Base-by-base conservation (phyloP, 2,329 filamentous ascomycete species). In the Aspergillus carbonarius region DNA sequence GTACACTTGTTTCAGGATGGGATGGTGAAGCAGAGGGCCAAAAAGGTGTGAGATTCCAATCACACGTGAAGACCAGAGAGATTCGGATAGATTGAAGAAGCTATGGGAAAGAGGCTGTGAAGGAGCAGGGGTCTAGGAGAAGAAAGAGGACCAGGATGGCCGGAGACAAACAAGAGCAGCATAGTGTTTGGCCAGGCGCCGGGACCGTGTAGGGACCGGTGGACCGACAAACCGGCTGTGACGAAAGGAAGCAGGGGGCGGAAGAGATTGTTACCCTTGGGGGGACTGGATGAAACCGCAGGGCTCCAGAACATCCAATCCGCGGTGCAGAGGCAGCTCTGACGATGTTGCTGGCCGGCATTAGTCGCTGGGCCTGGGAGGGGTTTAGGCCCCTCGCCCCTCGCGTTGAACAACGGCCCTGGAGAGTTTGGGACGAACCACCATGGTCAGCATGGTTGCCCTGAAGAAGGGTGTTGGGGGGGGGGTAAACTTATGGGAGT, bases 1-100 rank as follows among this genome's bases (percentile, higher is more conserved):
- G 39, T 40, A 17, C 47, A 55, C 18, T 34, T 49, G 64, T 66
- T 68, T 67, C 66, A 68, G 60, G 55, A 60, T 58, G 32, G 54
- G 40, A 60, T 61, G 48, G 63, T 63, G 61, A 67, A 59, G 66
- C 63, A 66, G 44, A 54, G 54, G 23, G 54, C 40, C 23, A 53
- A 53, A 53, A 53, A 52, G 23, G 20, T 18, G 49, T 52, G 18
- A 30, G 34, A 39, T 52, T 42, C 18, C 49, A 18, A 39, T 51
- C 25, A n/a, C 49, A 53, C 50, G 50, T 53, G 50, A 42, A 40
- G 50, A 27, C 15, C 35, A 13, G 23, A n/a, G 39, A 46, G 32
- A 46, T 54, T 46, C 39, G 20, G 52, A 54, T 54, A 32, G 32
- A 46, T 47, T 44, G 23, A 48, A 17, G 34, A 49, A 17, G 53